Base-by-base conservation (phyloP, 2,329 filamentous ascomycete genomes). In the Trichoderma afroharzianum region DNA sequence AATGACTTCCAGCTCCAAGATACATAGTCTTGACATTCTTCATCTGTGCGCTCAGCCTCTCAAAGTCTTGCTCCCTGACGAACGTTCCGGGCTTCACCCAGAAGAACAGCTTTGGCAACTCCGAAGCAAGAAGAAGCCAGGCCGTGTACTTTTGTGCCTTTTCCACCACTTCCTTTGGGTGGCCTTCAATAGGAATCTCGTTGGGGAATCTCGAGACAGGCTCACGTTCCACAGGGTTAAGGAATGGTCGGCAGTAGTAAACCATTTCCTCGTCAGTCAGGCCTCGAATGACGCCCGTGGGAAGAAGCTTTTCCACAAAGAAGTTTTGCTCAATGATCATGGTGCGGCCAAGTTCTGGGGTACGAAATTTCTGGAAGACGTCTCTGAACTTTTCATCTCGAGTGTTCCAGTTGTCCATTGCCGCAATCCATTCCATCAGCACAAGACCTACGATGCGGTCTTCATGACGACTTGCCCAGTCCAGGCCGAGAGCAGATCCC, bases 391-490 rank as follows among this genome's bases (percentile, higher is more conserved):
- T 24, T 7, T 21, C 1, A 43, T 30, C 30, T 33, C 39, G 66
- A 61, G 32, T 26, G n/a, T 21, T 24, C 55, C 66, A 68, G 36
- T 15, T 47, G 11, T 9, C 18, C 39, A 68, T 3, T 1, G 55
- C 28, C 14, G 66, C 28, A 50, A 68, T 32, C 55, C 66, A 68
- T 8, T 68, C 55, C 66, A 68, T 61, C 32, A 68, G 24, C 6
- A 53, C 55, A 4, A 69, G 2, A 8, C 66, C 57, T 4, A 57
- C 55, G 18, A 62, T n/a, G 6, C 57, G 57, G 50, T 62, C n/a
- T 33, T 62, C 55, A 36, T 69, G 66, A 6, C 57, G 66, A 2
- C 66, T 62, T 3, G 66, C 66, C 57, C 66, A 69, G 57, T 61
- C 57, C 21, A 69, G 4, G 6, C 66, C 66, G 11, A 68, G 66